Base-by-base conservation (phyloP, 1,284 basidiomycete genomes). In the Leccinum cinnamomeum region DNA sequence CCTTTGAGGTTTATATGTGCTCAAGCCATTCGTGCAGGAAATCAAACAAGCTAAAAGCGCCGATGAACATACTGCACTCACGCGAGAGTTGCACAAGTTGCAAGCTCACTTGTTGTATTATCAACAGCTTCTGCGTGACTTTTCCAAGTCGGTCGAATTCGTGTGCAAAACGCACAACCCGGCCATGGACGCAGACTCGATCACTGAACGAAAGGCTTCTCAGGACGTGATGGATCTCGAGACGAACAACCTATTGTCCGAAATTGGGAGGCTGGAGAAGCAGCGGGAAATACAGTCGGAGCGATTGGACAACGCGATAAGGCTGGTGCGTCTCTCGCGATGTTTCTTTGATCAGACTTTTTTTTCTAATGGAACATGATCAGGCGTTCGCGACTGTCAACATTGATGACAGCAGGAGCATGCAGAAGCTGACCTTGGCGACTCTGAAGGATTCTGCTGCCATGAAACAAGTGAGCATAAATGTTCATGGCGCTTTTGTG, bases 61-160 rank as follows among this genome's bases (percentile, higher is more conserved):
- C 5, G 62, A 61, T 16, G 12, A 33, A 68, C 67, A 72, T 59
- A 79, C 33, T 11, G 53, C 67, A 2, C 69, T 80, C 20, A 83
- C 82, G 7, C 79, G 79, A 41, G 79, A 85, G 63, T 73, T 86
- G 18, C 84, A 86, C 68, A 75, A 79, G 61, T 67, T 86, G 30
- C 81, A 82, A 57, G 85, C 84, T 1, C 81, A 85, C 65, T 73
- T 87, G 5, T 71, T 86, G 33, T 81, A 84, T 63, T 84, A 85
- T 67, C 74, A 78, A 11, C 79, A 80, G 12, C 79, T 86, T 28
- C 77, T 86, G 16, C 74, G 78, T 18, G 82, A 86, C 65, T 86
- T 86, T 65, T 66, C 69, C 5, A 83, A 84, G 65, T 78, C 81
- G 0, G 78, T 86, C n/a, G 63, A 69, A 11, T 86, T 86, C 64